These are phyloP conservation scores for Medicago truncatula DNA, from an alignment of 306 rosid species.

Conservation along the genomic window MtrunA17r5.0-ANR NC_053045.1:56892001-56892500, in stretches of 20 bases:
- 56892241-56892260: not conserved
- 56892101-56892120: not conserved
- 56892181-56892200: not conserved
- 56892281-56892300: not conserved
- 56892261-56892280: slow-evolving; percentile 14
- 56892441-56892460: not conserved
- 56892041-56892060: not conserved
- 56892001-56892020: not conserved
- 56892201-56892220: slow-evolving; percentile 10
- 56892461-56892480: not conserved
- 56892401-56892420: not conserved
- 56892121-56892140: slow-evolving; percentile 10
- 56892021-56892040: not conserved
- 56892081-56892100: not conserved
- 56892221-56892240: not conserved
- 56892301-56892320: too few relatives aligned
- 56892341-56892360: too few relatives aligned
- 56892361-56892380: not conserved
- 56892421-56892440: not conserved
- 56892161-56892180: not conserved
- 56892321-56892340: too few relatives aligned
- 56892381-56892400: not conserved
- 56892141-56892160: slow-evolving; percentile 1
- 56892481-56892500: not conserved
- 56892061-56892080: slow-evolving; percentile 20